Percentiles rank a stretch among this genome's conserved stretches.
Conservation (phyloP, 2,329 filamentous ascomycete species). For the Botrytis hyacinthi region DNA sequence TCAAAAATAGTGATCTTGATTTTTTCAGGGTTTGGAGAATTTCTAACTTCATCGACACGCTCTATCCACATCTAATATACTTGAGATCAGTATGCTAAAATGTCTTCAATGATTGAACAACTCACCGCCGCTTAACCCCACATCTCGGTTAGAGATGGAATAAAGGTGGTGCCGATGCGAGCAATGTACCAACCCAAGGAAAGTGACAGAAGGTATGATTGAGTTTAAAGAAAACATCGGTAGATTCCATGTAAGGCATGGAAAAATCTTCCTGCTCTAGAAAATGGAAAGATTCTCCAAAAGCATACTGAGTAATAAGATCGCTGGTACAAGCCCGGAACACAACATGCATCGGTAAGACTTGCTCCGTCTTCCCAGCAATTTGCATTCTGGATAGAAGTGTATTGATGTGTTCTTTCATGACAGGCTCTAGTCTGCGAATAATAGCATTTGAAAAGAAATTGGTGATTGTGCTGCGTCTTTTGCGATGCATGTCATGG, state of each 20-base stretch:
- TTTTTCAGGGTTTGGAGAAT: not conserved
- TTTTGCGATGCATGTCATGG: not conserved
- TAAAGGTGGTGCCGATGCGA: not conserved
- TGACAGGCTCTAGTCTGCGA: not conserved
- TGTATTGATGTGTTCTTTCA: not conserved
- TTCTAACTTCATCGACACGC: not conserved
- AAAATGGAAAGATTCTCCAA: not conserved
- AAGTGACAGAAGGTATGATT: conserved; percentile 2
- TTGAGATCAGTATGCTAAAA: not conserved
- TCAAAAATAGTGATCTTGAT: not conserved
- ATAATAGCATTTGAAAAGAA: not conserved
- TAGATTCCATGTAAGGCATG: not conserved
- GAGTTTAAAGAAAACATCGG: not conserved
- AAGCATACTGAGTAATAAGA: not conserved
- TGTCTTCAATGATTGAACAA: not conserved
- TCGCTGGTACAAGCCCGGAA: not conserved
- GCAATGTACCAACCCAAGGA: not conserved
- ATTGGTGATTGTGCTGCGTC: not conserved
- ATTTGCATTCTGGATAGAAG: not conserved
- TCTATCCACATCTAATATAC: not conserved
- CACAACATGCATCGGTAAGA: not conserved
- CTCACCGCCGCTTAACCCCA: not conserved
- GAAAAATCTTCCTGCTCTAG: not conserved
- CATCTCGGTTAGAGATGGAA: not conserved
- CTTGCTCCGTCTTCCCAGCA: not conserved